Base-by-base conservation (phyloP, 371 early-diverging fungal genomes). In the Capillidium heterosporum region DNA sequence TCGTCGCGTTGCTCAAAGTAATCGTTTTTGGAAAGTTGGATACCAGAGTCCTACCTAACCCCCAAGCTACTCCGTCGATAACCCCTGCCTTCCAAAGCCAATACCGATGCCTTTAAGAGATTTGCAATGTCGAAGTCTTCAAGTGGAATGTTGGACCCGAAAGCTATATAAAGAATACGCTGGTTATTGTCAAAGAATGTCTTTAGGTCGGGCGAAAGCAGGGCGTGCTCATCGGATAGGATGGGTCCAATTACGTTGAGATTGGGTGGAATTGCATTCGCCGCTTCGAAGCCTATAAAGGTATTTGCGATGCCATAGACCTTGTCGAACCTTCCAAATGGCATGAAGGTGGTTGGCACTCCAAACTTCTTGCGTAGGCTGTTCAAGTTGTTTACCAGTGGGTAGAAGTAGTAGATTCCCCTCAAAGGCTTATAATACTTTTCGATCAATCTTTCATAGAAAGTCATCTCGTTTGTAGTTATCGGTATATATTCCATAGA, bases 1-100 rank as follows among this genome's bases (percentile, higher is more conserved):
- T 19, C 7, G 35, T 35, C 13, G 4, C 13, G 35, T 35, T 35
- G 35, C 4, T 7, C 7, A 35, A 13, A 35, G 7, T 35, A 13
- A 35, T 35, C 4, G 35, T 35, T 35, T 35, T n/a, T 28, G 49
- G 49, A 28, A 49, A 49, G 27, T 49, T 24, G 27, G 8, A 10
- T 27, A 7, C 8, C 11, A 17, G 7, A 49, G 49, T 49, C 4
- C 13, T 13, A 13, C 57, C 42, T 49, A 31, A 47, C n/a, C 56
- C 56, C 56, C 56, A 56, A 11, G 46, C 56, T 31, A 46, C 44
- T n/a, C 56, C 56, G 27, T 57, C 57, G 17, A 57, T 47, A 24
- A 49, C n/a, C 5, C n/a, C 35, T 31, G 3, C 31, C 40, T 11
- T 57, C 35, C 29, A 43, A 27, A 24, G 57, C 57, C 19, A 57